Evolutionary conservation across 2,329 filamentous ascomycete genomes (phyloP).

Genomic region (Cladophialophora bantiana): DNA sequence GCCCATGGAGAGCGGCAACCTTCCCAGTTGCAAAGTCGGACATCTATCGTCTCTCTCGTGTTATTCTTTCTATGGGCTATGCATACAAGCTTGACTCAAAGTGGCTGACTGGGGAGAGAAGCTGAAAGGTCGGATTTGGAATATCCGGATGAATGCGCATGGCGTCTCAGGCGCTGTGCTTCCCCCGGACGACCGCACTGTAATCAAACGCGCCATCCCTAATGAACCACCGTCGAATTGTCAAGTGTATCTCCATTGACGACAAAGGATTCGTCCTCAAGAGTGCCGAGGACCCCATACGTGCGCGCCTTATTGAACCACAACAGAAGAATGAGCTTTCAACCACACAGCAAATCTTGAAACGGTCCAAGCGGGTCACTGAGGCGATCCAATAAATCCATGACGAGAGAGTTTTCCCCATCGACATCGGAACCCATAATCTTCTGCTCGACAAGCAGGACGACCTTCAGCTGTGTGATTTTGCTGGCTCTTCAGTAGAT

Average conservation of each 20-base stretch:
- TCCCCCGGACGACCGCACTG: not conserved
- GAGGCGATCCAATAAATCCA: slow-evolving; percentile 35
- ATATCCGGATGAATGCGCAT: not conserved
- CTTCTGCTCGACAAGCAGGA: slow-evolving; percentile 34
- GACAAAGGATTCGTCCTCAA: slow-evolving; percentile 6
- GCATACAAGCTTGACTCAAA: not conserved
- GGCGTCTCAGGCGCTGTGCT: not conserved
- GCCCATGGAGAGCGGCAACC: too few species aligned
- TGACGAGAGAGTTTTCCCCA: slow-evolving; percentile 31
- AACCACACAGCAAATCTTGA: slow-evolving; percentile 4
- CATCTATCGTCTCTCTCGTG: too few species aligned
- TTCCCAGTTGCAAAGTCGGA: too few species aligned
- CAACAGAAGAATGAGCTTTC: not conserved
- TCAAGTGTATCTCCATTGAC: not conserved
- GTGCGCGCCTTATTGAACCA: not conserved
- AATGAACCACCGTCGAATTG: slow-evolving; percentile 4
- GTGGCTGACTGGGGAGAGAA: not conserved
- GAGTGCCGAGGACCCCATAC: not conserved
- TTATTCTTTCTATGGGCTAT: not conserved
- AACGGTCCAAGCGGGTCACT: slow-evolving; percentile 36
- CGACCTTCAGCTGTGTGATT: slow-evolving; percentile 36
- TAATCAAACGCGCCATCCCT: not conserved
- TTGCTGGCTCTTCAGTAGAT: slow-evolving; percentile 39
- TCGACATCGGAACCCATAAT: slow-evolving; percentile 37
- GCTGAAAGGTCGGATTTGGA: not conserved